These are phyloP conservation scores for Tilletia horrida DNA, from an alignment of 1,284 basidiomycete species.

Conservation along the genomic window DNA sequence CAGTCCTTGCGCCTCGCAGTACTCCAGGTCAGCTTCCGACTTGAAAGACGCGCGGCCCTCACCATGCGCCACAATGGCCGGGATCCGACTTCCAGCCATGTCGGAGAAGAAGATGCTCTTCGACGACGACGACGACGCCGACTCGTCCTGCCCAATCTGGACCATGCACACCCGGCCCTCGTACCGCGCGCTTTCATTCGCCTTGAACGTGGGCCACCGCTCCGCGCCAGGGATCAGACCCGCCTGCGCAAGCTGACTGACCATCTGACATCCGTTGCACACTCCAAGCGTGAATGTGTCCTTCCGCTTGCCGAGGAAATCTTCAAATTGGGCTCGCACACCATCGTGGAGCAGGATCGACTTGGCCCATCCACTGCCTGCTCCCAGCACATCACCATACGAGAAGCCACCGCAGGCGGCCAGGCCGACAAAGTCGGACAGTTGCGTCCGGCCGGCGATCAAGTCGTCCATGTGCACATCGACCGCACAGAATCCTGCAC, in stretches of 20 bases:
- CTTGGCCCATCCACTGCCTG: slow-evolving; percentile 96
- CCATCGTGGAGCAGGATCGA: slow-evolving; percentile 77
- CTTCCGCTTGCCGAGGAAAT: slow-evolving; percentile 71
- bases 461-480: slow-evolving; percentile 99
- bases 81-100: slow-evolving; percentile 81
- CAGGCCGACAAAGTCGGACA: slow-evolving; percentile 75
- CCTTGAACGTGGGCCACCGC: slow-evolving; percentile 86
- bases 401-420: slow-evolving; percentile 98
- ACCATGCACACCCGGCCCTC: slow-evolving; percentile 82
- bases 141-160: slow-evolving; percentile 59
- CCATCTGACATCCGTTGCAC: slow-evolving; percentile 98
- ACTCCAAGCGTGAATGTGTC: slow-evolving; percentile 88
- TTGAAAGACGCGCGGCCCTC: slow-evolving; percentile 81
- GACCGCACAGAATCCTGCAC: slow-evolving; percentile 86
- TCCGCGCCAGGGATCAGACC: slow-evolving; percentile 78
- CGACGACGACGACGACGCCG: slow-evolving; percentile 38
- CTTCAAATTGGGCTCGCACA: slow-evolving; percentile 71
- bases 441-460: slow-evolving; percentile 67
- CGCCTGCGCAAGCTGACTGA: slow-evolving; percentile 70
- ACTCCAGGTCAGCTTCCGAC: slow-evolving; percentile 24
- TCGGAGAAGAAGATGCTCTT: slow-evolving; percentile 78
- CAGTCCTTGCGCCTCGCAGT: slow-evolving; percentile 27
- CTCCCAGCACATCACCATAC: slow-evolving; percentile 95
- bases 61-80: slow-evolving; percentile 91
- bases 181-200: slow-evolving; percentile 83